Conservation (phyloP, 495 filamentous ascomycete genomes). For the Lindgomyces ingoldianus region DNA sequence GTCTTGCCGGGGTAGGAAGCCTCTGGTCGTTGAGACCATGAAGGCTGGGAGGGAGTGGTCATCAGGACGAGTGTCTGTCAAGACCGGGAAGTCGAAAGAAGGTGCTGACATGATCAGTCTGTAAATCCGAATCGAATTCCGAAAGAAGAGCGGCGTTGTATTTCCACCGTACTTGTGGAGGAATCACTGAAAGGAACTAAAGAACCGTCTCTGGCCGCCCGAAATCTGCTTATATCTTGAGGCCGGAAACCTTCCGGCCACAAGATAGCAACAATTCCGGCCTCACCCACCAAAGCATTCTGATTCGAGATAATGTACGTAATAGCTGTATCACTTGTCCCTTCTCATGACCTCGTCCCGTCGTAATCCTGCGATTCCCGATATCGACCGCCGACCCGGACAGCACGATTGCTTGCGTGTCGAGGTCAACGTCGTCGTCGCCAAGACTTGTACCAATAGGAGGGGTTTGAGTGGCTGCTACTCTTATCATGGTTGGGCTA, state of each 20-base stretch:
- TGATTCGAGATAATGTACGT: conserved; percentile 29
- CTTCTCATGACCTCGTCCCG: conserved; percentile 7
- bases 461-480: conserved; percentile 2
- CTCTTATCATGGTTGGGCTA: conserved; percentile 8
- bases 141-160: neutral
- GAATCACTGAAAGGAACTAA: neutral
- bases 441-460: conserved; percentile 28
- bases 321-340: conserved; percentile 29
- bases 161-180: neutral
- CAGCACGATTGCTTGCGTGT: neutral
- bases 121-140: neutral
- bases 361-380: conserved; percentile 23
- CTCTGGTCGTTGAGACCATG: conserved; percentile 81
- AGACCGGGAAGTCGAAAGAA: conserved; percentile 50
- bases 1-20: conserved; percentile 70
- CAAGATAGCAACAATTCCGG: conserved; percentile 57
- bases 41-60: conserved; percentile 66
- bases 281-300: conserved; percentile 43
- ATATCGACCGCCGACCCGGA: neutral
- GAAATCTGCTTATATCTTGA: conserved; percentile 49
- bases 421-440: conserved; percentile 9
- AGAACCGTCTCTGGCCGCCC: neutral
- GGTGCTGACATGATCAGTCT: conserved; percentile 39
- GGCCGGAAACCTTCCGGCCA: conserved; percentile 52
- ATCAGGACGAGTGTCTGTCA: conserved; percentile 60